Base-by-base conservation (phyloP, 208 protist species). In the Leishmania martiniquensis region DNA sequence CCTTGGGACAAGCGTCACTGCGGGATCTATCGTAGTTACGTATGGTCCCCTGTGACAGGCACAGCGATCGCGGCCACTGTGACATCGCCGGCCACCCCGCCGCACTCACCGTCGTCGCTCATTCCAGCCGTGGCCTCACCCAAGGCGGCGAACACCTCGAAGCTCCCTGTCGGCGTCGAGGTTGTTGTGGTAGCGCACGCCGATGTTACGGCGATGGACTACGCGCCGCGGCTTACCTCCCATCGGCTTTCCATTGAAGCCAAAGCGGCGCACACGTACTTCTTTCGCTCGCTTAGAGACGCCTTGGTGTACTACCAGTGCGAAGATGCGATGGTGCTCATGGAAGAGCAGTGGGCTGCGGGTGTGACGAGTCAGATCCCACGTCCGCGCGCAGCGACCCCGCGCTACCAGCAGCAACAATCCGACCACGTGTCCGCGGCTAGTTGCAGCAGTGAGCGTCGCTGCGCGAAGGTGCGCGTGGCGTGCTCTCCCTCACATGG, bases 121-220 rank as follows among this genome's bases (percentile, higher is more conserved):
- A 37, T 37, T 39, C 17, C n/a, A 13, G 55, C 12, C 29, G 39
- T 34, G 66, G 13, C 29, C 52, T 34, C 55, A 29, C 34, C 55
- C 4, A 37, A 5, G 70, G 55, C 47, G 49, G 47, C 69, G 29
- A 37, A 4, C 52, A 47, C 20, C 67, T 0, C 39, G 2, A 34
- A 25, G 25, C 32, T 34, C 3, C 39, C 72, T 15, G 44, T 51
- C 0, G 79, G 89, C 7, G 89, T 95, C 5, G 93, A 97, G 81
- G 91, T 87, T 15, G 74, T 97, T 57, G 91, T 93, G 57, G 70
- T 97, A 0, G 67, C 75, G 2, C 90, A 95, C 60, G 83, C 77
- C 2, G 89, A 95, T 71, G 51, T 97, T 9, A 94, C 91, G 4
- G 91, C 89, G 39, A 83, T 91, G 62, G 93, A 97, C 85, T 94